Evolutionary conservation across 768 basidiomycete species (phyloP).

Genomic region (Suillus subalutaceus): DNA sequence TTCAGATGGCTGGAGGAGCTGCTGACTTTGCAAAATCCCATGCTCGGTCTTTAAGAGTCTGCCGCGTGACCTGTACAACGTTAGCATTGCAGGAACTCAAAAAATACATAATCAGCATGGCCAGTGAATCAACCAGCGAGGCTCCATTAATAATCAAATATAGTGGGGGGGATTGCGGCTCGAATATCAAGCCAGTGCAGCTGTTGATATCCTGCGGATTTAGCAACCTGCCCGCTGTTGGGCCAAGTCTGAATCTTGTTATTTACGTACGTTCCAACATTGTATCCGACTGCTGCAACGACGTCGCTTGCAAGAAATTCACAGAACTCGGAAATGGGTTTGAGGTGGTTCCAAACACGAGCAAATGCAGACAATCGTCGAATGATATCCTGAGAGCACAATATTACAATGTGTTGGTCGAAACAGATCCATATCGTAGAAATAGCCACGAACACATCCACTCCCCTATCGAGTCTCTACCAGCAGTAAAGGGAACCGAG

Average conservation of each 20-base stretch:
- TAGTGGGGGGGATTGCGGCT: constrained; percentile 1
- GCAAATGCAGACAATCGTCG: constrained; percentile 1
- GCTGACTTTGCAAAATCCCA: not conserved
- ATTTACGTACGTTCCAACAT: constrained; percentile 4
- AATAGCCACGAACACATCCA: constrained; percentile 16
- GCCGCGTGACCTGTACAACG: not conserved
- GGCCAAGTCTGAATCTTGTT: not conserved
- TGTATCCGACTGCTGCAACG: not conserved
- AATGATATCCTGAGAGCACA: constrained; percentile 9
- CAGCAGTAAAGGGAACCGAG: constrained; percentile 76
- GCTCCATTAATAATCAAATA: constrained; percentile 7
- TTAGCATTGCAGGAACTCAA: not conserved
- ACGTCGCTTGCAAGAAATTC: constrained; percentile 4
- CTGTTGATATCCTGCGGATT: not conserved
- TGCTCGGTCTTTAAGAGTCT: not conserved
- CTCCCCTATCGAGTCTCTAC: constrained; percentile 43
- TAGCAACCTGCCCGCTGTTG: not conserved
- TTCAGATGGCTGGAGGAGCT: not conserved
- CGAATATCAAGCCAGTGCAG: not conserved
- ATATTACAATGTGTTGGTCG: not conserved
- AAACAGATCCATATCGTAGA: not conserved
- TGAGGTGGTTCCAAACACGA: constrained; percentile 1
- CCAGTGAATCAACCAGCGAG: constrained; percentile 7
- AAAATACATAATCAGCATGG: not conserved
- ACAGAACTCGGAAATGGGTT: not conserved